Evolutionary conservation across 108 stramenopile species (phyloP).

Genomic region (Skeletonema menzelii): DNA sequence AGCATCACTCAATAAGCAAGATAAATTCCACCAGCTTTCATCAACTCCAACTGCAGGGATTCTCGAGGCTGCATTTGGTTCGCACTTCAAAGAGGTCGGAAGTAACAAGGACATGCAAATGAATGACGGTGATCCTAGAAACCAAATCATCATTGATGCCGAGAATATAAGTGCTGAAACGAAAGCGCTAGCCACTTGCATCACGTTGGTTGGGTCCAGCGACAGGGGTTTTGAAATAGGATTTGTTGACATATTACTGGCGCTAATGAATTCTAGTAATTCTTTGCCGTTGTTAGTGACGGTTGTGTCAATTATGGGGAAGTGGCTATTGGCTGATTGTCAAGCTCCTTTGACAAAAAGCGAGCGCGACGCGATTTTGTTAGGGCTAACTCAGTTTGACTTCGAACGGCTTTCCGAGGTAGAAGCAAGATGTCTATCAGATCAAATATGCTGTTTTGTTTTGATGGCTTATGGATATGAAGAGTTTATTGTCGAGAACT

Average conservation of each 20-base stretch:
- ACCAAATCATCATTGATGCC: slow-evolving; percentile 13
- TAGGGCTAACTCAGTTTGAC: slow-evolving; percentile 66
- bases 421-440: slow-evolving; percentile 62
- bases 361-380: slow-evolving; percentile 63
- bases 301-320: slow-evolving; percentile 58
- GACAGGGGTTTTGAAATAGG: slow-evolving; percentile 48
- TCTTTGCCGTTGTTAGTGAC: slow-evolving; percentile 62
- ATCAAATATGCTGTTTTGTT: slow-evolving; percentile 63
- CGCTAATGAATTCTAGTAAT: slow-evolving; percentile 69
- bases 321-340: slow-evolving; percentile 53
- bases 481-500: slow-evolving; percentile 14
- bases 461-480: slow-evolving; percentile 29
- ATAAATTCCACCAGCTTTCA: slow-evolving; percentile 34
- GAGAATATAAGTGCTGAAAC: slow-evolving; percentile 16
- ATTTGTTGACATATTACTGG: slow-evolving; percentile 54
- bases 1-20: slow-evolving; percentile 45
- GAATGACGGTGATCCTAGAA: background rate
- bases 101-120: slow-evolving; percentile 10
- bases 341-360: slow-evolving; percentile 58
- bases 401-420: slow-evolving; percentile 61
- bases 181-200: slow-evolving; percentile 12
- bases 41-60: slow-evolving; percentile 73
- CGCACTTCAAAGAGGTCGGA: slow-evolving; percentile 23
- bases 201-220: slow-evolving; percentile 57
- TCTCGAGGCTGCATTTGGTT: slow-evolving; percentile 48